These are phyloP conservation scores for Hyaloperonospora brassicae DNA, from an alignment of 352 stramenopile genomes.

Conservation along the genomic window DNA sequence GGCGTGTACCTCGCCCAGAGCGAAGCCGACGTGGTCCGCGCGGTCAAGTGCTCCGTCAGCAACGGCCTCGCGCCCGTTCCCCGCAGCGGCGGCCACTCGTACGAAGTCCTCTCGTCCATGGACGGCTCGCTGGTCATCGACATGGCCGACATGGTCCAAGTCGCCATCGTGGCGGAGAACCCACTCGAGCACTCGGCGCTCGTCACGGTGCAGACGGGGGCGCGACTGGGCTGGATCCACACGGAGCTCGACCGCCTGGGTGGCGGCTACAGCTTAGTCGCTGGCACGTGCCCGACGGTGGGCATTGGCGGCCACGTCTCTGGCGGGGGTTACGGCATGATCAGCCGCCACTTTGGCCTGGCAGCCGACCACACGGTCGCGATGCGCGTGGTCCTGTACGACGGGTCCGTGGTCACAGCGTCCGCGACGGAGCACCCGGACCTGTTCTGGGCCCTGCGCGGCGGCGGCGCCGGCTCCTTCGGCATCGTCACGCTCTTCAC, in stretches of 20 bases:
- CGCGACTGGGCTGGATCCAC: slow-evolving; percentile 40
- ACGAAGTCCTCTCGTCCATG: slow-evolving; percentile 52
- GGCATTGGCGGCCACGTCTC: slow-evolving; percentile 50
- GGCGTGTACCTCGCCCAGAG: slow-evolving; percentile 40
- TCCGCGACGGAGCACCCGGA: slow-evolving; percentile 32
- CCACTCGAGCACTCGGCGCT: slow-evolving; percentile 26
- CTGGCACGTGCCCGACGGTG: slow-evolving; percentile 41
- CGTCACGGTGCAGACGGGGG: slow-evolving; percentile 33
- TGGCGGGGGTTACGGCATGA: slow-evolving; percentile 46
- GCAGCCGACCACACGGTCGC: slow-evolving; percentile 37
- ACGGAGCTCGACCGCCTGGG: slow-evolving; percentile 30
- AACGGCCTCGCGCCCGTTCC: slow-evolving; percentile 34
- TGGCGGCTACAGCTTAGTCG: slow-evolving; percentile 49
- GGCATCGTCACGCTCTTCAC: slow-evolving; percentile 47
- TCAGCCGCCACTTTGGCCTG: slow-evolving; percentile 37
- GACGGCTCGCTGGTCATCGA: slow-evolving; percentile 49
- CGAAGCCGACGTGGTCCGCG: slow-evolving; percentile 37
- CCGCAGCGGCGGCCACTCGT: slow-evolving; percentile 45
- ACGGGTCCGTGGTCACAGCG: slow-evolving; percentile 35
- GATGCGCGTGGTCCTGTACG: slow-evolving; percentile 40
- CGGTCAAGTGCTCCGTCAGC: slow-evolving; percentile 31
- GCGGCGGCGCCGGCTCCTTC: slow-evolving; percentile 44
- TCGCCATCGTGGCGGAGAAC: slow-evolving; percentile 27
- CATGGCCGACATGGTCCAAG: slow-evolving; percentile 45
- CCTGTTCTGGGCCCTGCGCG: slow-evolving; percentile 44